These are phyloP conservation scores for Claviceps spartinae DNA, from an alignment of 2,329 filamentous ascomycete species.

Conservation along the genomic window DNA sequence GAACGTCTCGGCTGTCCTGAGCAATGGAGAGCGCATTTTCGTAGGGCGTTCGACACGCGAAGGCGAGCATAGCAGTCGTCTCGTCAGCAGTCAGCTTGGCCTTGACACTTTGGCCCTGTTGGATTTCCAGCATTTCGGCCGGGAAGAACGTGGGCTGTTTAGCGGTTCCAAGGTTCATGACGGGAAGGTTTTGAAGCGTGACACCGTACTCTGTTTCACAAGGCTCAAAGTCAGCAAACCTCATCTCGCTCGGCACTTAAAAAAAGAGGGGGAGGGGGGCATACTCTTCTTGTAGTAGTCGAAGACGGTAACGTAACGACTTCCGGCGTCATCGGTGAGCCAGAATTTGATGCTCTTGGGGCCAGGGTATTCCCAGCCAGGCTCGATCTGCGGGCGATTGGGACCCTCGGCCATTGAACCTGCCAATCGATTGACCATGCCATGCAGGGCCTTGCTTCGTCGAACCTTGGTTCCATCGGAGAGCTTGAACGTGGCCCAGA, in stretches of 20 bases:
- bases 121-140: conserved; percentile 49
- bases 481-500: conserved; percentile 18
- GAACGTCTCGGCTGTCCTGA: conserved; percentile 37
- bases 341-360: conserved; percentile 21
- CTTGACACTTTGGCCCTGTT: conserved; percentile 50
- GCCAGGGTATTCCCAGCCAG: conserved; percentile 17
- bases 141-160: conserved; percentile 50
- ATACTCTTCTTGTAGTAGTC: conserved; percentile 32
- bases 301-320: conserved; percentile 23
- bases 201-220: conserved; percentile 20
- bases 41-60: conserved; percentile 54
- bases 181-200: conserved; percentile 30
- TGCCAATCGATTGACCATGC: conserved; percentile 15
- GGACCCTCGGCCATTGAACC: conserved; percentile 5
- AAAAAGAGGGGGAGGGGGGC: conserved; percentile 7
- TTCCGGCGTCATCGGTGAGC: conserved; percentile 12
- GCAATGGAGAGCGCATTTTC: conserved; percentile 56
- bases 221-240: neutral
- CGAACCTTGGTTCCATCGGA: conserved; percentile 19
- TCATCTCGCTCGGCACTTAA: too few relatives aligned
- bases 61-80: conserved; percentile 55
- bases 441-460: conserved; percentile 16
- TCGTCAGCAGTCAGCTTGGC: conserved; percentile 46
- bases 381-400: conserved; percentile 13
- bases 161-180: conserved; percentile 51